Percentiles rank a stretch among this genome's conserved stretches.
These are phyloP conservation scores for Tagetes patula DNA, from an alignment of 129 eudicot species.

Conservation along the genomic window DNA sequence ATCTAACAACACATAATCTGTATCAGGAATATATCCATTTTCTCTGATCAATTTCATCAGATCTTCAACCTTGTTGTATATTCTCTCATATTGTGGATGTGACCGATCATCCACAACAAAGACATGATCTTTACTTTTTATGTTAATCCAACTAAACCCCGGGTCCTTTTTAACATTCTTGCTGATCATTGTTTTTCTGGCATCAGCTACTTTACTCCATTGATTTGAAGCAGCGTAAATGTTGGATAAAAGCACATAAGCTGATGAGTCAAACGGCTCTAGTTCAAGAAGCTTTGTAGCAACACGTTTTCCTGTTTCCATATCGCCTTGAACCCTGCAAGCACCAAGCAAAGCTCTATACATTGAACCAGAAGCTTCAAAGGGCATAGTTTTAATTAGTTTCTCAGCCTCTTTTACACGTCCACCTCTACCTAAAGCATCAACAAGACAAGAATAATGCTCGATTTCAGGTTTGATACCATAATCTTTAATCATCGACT, in stretches of 20 bases:
- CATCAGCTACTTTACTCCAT: neutral
- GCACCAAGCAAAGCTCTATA: constrained; percentile 1
- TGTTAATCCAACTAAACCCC: neutral
- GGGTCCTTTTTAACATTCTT: neutral
- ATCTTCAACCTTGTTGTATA: neutral
- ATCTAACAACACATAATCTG: neutral
- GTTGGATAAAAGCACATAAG: neutral
- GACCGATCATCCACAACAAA: neutral
- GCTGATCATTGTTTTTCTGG: neutral
- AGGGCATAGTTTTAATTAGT: neutral
- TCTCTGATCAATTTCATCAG: neutral
- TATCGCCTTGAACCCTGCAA: neutral
- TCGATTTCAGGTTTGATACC: neutral
- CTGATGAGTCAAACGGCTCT: neutral
- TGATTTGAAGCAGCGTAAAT: neutral
- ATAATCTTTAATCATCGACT: neutral
- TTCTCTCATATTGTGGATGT: neutral
- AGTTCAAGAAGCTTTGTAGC: neutral
- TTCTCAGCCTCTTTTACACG: neutral
- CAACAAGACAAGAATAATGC: neutral
- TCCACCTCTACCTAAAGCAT: neutral
- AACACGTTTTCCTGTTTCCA: neutral
- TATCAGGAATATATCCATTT: neutral
- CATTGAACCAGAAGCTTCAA: neutral
- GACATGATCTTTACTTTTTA: neutral